These are phyloP conservation scores for Rhodomyrtus tomentosa DNA, from an alignment of 345 rosid species.

Conservation along the genomic window DNA sequence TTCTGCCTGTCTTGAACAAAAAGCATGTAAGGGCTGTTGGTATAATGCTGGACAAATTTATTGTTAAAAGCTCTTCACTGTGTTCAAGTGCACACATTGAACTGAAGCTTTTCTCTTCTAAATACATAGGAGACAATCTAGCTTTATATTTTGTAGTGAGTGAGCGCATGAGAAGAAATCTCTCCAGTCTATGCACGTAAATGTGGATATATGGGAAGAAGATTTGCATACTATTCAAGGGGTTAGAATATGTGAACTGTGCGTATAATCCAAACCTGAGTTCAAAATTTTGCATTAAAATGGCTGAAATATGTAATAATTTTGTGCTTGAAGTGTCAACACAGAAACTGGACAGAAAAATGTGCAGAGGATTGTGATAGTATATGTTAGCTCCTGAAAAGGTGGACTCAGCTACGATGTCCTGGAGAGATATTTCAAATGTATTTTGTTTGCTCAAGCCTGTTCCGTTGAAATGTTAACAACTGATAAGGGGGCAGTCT, in stretches of 20 bases:
- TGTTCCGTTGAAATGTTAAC: background rate
- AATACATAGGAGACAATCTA: background rate
- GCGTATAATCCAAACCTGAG: background rate
- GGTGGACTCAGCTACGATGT: background rate
- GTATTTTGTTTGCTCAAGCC: background rate
- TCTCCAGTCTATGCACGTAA: background rate
- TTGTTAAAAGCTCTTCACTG: background rate
- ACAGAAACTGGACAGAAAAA: background rate
- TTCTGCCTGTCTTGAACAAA: constrained; percentile 43
- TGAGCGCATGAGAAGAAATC: background rate
- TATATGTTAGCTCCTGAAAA: background rate
- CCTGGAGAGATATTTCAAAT: background rate
- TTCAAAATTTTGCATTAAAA: background rate
- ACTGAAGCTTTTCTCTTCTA: background rate
- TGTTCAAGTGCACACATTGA: background rate
- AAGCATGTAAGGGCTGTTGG: constrained; percentile 31
- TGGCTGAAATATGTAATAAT: background rate
- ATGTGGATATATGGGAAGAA: background rate
- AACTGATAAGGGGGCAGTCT: background rate
- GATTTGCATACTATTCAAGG: background rate
- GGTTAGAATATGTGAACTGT: background rate
- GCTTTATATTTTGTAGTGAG: background rate
- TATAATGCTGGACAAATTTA: background rate
- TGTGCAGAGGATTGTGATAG: background rate
- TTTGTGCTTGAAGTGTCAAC: background rate